These are phyloP conservation scores for Athelia psychrophila DNA, from an alignment of 1,284 basidiomycete genomes.

Conservation along the genomic window DNA sequence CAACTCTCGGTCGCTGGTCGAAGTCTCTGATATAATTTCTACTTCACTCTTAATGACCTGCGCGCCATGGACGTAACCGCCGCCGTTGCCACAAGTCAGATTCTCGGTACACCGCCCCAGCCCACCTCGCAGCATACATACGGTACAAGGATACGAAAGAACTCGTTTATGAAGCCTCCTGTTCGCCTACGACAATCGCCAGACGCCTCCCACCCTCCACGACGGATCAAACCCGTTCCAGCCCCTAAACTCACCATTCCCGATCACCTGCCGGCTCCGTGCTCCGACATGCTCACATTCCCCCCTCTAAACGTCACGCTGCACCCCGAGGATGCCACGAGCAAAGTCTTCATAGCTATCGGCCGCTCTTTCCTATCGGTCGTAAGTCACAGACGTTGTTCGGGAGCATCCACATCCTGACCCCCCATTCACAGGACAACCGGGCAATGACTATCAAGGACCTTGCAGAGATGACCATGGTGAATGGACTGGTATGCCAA, in stretches of 20 bases:
- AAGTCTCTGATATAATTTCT: constrained; percentile 22
- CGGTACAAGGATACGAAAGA: constrained; percentile 54
- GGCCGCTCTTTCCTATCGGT: constrained; percentile 69
- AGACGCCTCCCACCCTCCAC: constrained; percentile 28
- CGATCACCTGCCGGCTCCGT: constrained; percentile 2
- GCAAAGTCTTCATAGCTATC: constrained; percentile 68
- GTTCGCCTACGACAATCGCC: constrained; percentile 44
- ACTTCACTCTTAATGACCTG: constrained; percentile 31
- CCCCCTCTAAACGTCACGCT: constrained; percentile 61
- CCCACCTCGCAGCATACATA: constrained; percentile 35
- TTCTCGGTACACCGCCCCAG: constrained; percentile 13
- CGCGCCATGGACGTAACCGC: constrained; percentile 23
- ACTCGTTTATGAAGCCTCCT: constrained; percentile 48
- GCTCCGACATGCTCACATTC: constrained; percentile 34
- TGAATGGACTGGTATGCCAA: constrained; percentile 65
- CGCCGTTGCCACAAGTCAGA: constrained; percentile 15
- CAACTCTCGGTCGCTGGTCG: constrained; percentile 37
- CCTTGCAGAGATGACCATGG: constrained; percentile 65
- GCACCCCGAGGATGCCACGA: constrained; percentile 67
- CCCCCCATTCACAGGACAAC: constrained; percentile 49
- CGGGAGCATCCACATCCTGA: constrained; percentile 8
- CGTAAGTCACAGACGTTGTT: constrained; percentile 40
- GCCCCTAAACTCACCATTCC: constrained; percentile 11
- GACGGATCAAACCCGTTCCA: constrained; percentile 35
- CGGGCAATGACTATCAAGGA: constrained; percentile 82